A percentile compares a stretch with the other conserved stretches of the same genome.
phyloP scores from a whole-genome alignment of 2,329 filamentous ascomycete genomes.

The Sporothrix inflata region DNA sequence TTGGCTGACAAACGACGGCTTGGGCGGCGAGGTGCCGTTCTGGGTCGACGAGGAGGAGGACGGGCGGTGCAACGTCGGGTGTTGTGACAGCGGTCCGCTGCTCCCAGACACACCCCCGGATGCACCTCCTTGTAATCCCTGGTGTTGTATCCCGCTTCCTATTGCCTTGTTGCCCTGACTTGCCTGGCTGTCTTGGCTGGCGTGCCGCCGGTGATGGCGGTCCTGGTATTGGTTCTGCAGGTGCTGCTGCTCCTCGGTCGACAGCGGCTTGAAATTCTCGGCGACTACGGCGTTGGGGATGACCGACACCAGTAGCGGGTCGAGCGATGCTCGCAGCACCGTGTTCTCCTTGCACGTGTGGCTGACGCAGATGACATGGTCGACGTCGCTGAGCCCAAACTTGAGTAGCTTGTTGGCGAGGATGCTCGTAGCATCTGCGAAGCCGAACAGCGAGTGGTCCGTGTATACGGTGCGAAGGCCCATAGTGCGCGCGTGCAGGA shows the following conservation, averaged over 20 bases:
- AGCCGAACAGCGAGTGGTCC: slow-evolving; percentile 95
- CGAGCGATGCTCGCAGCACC: slow-evolving; percentile 87
- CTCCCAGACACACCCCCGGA: not conserved
- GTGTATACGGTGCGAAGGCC: slow-evolving; percentile 94
- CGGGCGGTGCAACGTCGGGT: slow-evolving; percentile 5
- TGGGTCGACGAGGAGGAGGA: slow-evolving; percentile 16
- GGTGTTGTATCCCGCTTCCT: not conserved
- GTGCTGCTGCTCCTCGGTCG: slow-evolving; percentile 46
- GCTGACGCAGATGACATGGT: slow-evolving; percentile 97
- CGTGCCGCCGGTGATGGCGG: slow-evolving; percentile 21
- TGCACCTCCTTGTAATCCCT: not conserved
- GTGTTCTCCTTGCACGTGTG: slow-evolving; percentile 99
- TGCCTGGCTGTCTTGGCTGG: slow-evolving; percentile 21
- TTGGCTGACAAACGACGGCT: slow-evolving; percentile 42
- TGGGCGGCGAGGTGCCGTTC: slow-evolving; percentile 26
- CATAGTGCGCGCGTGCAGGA: slow-evolving; percentile 95
- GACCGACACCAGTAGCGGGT: slow-evolving; percentile 95
- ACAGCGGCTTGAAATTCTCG: slow-evolving; percentile 84
- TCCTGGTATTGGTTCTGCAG: slow-evolving; percentile 34
- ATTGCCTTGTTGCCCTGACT: slow-evolving; percentile 5
- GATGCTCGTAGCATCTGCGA: slow-evolving; percentile 94
- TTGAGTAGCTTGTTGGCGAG: slow-evolving; percentile 96
- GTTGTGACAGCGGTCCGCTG: not conserved
- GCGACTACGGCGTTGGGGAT: slow-evolving; percentile 98
- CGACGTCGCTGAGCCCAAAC: slow-evolving; percentile 93